phyloP scores from a whole-genome alignment of 2,329 filamentous ascomycete species.

The Xylaria hypoxylon region DNA sequence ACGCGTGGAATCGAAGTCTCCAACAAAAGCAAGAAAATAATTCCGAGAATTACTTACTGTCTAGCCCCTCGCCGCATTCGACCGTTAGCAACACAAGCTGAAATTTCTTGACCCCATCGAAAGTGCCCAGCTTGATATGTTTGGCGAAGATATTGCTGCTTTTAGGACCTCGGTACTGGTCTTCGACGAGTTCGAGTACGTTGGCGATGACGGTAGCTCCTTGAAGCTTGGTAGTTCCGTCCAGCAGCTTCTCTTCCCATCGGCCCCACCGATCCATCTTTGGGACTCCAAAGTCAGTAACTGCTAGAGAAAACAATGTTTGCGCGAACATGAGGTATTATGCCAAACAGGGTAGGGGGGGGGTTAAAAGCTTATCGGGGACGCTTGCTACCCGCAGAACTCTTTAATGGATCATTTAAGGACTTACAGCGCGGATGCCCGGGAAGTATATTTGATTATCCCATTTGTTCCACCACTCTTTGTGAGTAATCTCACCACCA shows the following conservation, averaged over 20 bases:
- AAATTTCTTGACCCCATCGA: conserved; percentile 27
- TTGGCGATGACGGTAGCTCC: conserved; percentile 29
- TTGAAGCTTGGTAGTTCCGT: not conserved
- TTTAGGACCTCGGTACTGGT: conserved; percentile 17
- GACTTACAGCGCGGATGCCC: conserved; percentile 21
- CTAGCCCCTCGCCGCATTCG: conserved; percentile 22
- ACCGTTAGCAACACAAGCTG: conserved; percentile 32
- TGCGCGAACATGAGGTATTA: too few relatives aligned
- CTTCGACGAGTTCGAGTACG: conserved; percentile 31
- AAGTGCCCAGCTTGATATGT: conserved; percentile 2
- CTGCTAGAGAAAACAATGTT: too few relatives aligned
- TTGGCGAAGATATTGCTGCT: conserved; percentile 24
- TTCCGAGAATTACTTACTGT: not conserved
- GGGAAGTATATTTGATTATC: conserved; percentile 28
- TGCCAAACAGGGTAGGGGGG: too few relatives aligned
- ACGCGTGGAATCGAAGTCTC: not conserved
- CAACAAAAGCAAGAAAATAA: not conserved
- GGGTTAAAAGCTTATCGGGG: too few relatives aligned
- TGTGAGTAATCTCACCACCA: not conserved
- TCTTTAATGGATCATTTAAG: too few relatives aligned
- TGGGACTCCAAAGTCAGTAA: conserved; percentile 3
- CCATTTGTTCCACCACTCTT: conserved; percentile 12
- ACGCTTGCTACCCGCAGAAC: too few relatives aligned
- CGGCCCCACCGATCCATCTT: conserved; percentile 14
- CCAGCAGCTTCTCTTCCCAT: not conserved